Evolutionary conservation across 495 filamentous ascomycete genomes (phyloP).

Genomic region (Thermochaetoides thermophila): DNA sequence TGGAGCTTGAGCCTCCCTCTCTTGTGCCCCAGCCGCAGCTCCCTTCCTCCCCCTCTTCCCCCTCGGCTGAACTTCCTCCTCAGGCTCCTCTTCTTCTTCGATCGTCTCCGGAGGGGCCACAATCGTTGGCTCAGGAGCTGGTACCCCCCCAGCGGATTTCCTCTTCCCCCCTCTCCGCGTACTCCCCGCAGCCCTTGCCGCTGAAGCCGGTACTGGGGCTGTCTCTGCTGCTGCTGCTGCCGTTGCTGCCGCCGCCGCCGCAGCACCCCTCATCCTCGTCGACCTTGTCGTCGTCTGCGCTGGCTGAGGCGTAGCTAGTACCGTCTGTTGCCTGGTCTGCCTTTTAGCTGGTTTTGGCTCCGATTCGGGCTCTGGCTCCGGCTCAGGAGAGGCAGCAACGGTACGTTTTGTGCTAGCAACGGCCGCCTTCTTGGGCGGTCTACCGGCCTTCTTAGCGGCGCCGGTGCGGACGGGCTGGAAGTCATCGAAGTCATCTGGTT

Average conservation of each 20-base stretch:
- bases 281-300: constrained; percentile 16
- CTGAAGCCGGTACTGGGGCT: no score
- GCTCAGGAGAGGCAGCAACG: constrained; percentile 7
- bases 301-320: constrained; percentile 23
- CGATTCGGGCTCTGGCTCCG: constrained; percentile 13
- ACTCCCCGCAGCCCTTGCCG: constrained; percentile 12
- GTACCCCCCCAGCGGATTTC: no score
- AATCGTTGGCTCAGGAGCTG: no score
- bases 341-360: constrained; percentile 23
- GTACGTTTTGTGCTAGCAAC: no score
- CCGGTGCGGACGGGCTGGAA: no score
- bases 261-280: constrained; percentile 14
- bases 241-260: constrained; percentile 7
- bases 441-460: no score
- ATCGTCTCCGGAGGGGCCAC: no score
- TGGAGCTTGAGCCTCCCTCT: no score
- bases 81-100: constrained; percentile 5
- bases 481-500: no score
- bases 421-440: no score
- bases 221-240: constrained; percentile 8
- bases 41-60: constrained; percentile 13
- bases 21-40: no score
- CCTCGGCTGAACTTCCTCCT: constrained; percentile 10
- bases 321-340: constrained; percentile 27
- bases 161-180: constrained; percentile 29